Percentiles rank a stretch among this genome's conserved stretches.
Conservation (phyloP, 2,329 filamentous ascomycete genomes). For the Xylariales sp. region DNA sequence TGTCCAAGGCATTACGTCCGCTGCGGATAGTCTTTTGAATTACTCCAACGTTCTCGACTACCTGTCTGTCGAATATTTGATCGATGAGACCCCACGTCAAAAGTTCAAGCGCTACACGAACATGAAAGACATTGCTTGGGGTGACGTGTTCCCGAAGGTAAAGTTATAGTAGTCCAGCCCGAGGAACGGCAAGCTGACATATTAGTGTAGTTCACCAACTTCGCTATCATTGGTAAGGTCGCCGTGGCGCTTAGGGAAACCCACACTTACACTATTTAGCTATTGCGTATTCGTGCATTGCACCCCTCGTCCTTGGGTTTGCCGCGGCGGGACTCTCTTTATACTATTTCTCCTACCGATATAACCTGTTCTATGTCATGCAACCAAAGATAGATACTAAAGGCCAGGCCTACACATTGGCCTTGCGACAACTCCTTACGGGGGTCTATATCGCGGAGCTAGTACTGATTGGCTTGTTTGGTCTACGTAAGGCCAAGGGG, state of each 20-base stretch:
- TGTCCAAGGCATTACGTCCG: conserved; percentile 76
- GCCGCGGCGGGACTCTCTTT: conserved; percentile 74
- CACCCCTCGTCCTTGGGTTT: conserved; percentile 77
- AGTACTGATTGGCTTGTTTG: conserved; percentile 77
- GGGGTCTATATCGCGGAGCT: conserved; percentile 77
- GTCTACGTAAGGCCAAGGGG: conserved; percentile 66
- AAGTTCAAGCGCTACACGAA: conserved; percentile 74
- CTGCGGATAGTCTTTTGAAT: conserved; percentile 74
- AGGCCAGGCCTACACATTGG: conserved; percentile 76
- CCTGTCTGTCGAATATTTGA: conserved; percentile 70
- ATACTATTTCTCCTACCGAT: conserved; percentile 80
- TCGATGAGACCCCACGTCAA: conserved; percentile 78
- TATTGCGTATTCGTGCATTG: conserved; percentile 80
- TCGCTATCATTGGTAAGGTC: conserved; percentile 49
- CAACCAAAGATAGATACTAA: conserved; percentile 78
- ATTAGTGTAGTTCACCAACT: conserved; percentile 48
- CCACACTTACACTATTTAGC: conserved; percentile 40
- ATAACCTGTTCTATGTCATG: conserved; percentile 79
- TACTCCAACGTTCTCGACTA: conserved; percentile 70
- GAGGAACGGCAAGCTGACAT: conserved; percentile 24
- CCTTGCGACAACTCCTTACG: conserved; percentile 76
- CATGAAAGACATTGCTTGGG: conserved; percentile 73
- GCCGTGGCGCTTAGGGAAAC: background rate
- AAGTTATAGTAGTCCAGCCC: background rate
- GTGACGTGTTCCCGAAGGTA: conserved; percentile 72